Evolutionary conservation across 257 asterid species (phyloP), one percentile per base, ranked within the genome.

Genomic region (Solanum peruvianum): DNA sequence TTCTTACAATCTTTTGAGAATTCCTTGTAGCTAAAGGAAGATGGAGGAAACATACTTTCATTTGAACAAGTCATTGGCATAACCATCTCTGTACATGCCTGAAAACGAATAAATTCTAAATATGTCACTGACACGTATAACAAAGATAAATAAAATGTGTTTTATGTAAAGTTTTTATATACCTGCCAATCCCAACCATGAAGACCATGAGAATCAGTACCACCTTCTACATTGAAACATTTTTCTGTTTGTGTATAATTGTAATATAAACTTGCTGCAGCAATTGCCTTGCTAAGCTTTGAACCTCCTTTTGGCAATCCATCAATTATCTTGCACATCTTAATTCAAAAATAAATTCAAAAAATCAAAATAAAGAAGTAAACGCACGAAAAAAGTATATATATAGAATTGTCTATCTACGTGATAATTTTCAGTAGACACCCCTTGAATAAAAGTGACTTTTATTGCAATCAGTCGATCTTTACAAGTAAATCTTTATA

Each of bases 51-150:
- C 96, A 95, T 93, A 90, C 97, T 92, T 87, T 91, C 92, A 1
- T 92, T 91, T 33, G 98, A 90, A 80, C 91, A 89, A 23, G 88
- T 85, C 94, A 93, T 90, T 18, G 96, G 98, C 97, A 94, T 94
- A 33, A 94, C 98, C 98, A 95, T 95, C 89, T 95, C 98, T 41
- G 98, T 95, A 72, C 98, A 95, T 60, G 97, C 95, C 97, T 94
- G 89, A 77, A 69, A 58, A 90, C 62, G 20, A 45, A 81, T 37
- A 73, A 21, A 73, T 73, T 37, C 11, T 37, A 31, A 39, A 73
- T 21, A 18, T 39, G 44, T 2, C 62, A 2, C 62, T 44, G 0
- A 42, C 3, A 42, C 11, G 0, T 7, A 71, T 0, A 9, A 0
- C 1, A 41, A 3, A 12, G 3, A 45, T 80, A 47, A 49, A 18